Evolutionary conservation across 1,284 basidiomycete species (phyloP), one percentile per base, ranked within the genome.

Genomic region (Malassezia brasiliensis): DNA sequence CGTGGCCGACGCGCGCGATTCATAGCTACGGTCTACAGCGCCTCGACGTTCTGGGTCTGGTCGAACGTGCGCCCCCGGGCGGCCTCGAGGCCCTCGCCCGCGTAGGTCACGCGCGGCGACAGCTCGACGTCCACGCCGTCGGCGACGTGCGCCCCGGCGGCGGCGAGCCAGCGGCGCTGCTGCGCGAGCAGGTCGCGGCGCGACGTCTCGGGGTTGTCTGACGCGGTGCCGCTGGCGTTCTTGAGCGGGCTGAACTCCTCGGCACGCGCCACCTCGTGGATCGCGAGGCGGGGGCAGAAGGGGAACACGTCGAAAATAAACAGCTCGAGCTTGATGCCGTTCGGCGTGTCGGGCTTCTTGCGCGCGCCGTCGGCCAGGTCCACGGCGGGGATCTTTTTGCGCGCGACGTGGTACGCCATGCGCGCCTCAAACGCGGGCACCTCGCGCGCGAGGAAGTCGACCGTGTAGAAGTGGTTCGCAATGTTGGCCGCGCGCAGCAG

Each of bases 301-400:
- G 94, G 93, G 80, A 99, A 96, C 47, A 99, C 94, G 77, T 99
- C 93, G 71, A 98, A 99, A 48, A 99, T 87, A 77, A 98, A 99
- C 77, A 96, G 80, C 77, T 99, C 94, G 63, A 99, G 83, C 78
- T 99, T 99, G 88, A 98, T 94, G 55, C 94, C 94, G 76, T 98
- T 98, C n/a, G 90, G 88, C 71, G 84, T 83, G 53, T 77, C 77
- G 5, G 93, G 91, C 75, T 90, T 93, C 74, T 90, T 76, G 2
- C 73, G 45, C 50, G 77, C 68, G 45, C 80, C 75, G 46, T 87
- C 69, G 9, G 47, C 22, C 7, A 68, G 63, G 38, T 69, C 69
- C 62, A 93, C 79, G 64, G 86, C 82, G 15, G 90, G 82, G 67
- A 98, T 98, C 81, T 98, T 98, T 79, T 99, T 98, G 69, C 87